Evolutionary conservation across 2,329 filamentous ascomycete species (phyloP), one percentile per base, ranked within the genome.

Genomic region (Fusarium sp.): DNA sequence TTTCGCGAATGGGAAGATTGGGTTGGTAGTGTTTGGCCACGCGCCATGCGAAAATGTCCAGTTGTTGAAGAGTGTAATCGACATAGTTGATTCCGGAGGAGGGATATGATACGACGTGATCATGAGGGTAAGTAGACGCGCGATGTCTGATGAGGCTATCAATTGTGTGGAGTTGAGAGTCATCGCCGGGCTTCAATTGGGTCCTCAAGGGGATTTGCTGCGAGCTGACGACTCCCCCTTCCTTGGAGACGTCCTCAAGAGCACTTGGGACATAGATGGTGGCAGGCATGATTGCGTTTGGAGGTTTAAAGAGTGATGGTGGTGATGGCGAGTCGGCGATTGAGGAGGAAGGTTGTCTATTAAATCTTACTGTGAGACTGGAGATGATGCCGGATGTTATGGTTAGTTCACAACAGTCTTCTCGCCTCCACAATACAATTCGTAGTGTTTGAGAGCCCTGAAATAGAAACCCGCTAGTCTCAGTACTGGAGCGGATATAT

Each of bases 81-180:
- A 53, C 37, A 24, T 53, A 53, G 5, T 29, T 42, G 6, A n/a
- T 42, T 6, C 49, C 32, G 3, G 37, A 53, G 3, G 37, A 53
- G 8, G 49, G 49, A 25, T 53, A 42, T 12, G 49, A 53, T n/a
- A 53, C 22, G n/a, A 53, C 49, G 27, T 53, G 49, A 8, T 53
- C 49, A 12, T 53, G 37, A 11, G 49, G 49, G 18, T 53, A 53
- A 7, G 22, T 11, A 1, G 49, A 53, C 8, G 49, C 49, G 7
- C 49, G 49, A 2, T 53, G 34, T 20, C 49, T n/a, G 13, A 53
- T 30, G 3, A 53, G 49, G 4, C 37, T n/a, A 12, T 53, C 49
- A 22, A 53, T 53, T 27, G 49, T 53, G 25, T 25, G 49, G 29
- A 53, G 49, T 16, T 30, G 49, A 41, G 49, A 53, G n/a, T 53